phyloP scores from a whole-genome alignment of 2,329 filamentous ascomycete genomes.

The Aspergillus tanneri region DNA sequence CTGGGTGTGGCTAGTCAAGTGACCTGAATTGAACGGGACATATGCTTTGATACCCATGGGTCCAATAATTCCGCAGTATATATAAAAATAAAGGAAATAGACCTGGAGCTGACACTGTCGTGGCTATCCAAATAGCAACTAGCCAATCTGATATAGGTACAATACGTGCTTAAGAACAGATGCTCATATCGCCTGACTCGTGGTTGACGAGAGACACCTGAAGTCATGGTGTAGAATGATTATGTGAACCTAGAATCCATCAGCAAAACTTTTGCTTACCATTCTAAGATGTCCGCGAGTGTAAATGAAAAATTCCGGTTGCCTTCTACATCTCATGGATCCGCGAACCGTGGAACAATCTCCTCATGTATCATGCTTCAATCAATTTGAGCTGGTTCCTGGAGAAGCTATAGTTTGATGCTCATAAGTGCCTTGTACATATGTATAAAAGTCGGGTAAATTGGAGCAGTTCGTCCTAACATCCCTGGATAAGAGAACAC shows the following conservation, averaged over 20 bases:
- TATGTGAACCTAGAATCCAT: constrained; percentile 20
- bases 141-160: constrained; percentile 39
- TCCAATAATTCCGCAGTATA: constrained; percentile 42
- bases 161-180: constrained; percentile 37
- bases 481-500: neutral
- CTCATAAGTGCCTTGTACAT: constrained; percentile 54
- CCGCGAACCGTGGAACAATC: constrained; percentile 45
- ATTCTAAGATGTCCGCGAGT: constrained; percentile 51
- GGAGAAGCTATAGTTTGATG: constrained; percentile 56
- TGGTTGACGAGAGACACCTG: constrained; percentile 54
- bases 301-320: constrained; percentile 59
- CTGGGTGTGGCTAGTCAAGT: constrained; percentile 48
- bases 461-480: constrained; percentile 8
- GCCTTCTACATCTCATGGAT: constrained; percentile 37
- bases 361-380: constrained; percentile 46
- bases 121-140: constrained; percentile 55
- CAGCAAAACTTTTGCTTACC: constrained; percentile 25
- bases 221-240: constrained; percentile 54
- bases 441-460: constrained; percentile 40
- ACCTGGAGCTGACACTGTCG: constrained; percentile 49
- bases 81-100: constrained; percentile 49
- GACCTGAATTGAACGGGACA: constrained; percentile 52
- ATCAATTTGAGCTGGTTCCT: constrained; percentile 52
- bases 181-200: constrained; percentile 50
- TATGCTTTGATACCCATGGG: constrained; percentile 50